These are phyloP conservation scores for Sporisorium reilianum DNA, from an alignment of 1,284 basidiomycete genomes.

Conservation along the genomic window DNA sequence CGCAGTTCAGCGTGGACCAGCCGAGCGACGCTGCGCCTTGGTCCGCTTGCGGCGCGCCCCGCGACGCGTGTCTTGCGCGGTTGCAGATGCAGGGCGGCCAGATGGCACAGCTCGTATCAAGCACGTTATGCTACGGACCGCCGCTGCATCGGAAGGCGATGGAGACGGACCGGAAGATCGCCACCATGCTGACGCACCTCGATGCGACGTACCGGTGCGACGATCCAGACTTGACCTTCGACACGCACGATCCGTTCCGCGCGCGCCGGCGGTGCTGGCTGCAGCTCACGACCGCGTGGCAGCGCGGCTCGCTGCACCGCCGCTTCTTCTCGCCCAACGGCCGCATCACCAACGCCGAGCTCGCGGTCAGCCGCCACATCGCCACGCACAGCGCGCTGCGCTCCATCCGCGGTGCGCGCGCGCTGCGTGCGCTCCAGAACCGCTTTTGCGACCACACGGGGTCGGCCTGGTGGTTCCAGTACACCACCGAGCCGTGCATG, in stretches of 20 bases:
- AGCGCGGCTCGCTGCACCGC: conserved; percentile 39
- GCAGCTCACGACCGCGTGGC: conserved; percentile 41
- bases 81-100: conserved; percentile 40
- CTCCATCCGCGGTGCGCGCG: conserved; percentile 31
- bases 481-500: conserved; percentile 52
- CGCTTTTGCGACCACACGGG: conserved; percentile 41
- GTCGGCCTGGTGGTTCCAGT: conserved; percentile 51
- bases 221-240: conserved; percentile 33
- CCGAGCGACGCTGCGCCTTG: conserved; percentile 44
- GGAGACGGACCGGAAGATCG: conserved; percentile 41
- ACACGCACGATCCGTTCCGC: conserved; percentile 40
- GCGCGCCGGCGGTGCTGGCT: conserved; percentile 45
- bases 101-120: conserved; percentile 43
- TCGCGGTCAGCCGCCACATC: conserved; percentile 46
- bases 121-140: conserved; percentile 37
- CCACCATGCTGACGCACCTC: conserved; percentile 20
- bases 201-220: conserved; percentile 32
- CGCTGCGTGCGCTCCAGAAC: conserved; percentile 35
- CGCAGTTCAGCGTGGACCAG: conserved; percentile 53
- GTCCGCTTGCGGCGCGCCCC: conserved; percentile 32
- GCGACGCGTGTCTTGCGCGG: conserved; percentile 34
- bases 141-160: conserved; percentile 50
- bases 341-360: conserved; percentile 47
- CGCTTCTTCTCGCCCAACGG: conserved; percentile 53
- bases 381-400: conserved; percentile 39